A percentile compares a stretch with the other conserved stretches of the same genome.
These are phyloP conservation scores for Aegilops speltoides DNA, from an alignment of 176 grass and related monocot genomes.

Conservation along the genomic window DNA sequence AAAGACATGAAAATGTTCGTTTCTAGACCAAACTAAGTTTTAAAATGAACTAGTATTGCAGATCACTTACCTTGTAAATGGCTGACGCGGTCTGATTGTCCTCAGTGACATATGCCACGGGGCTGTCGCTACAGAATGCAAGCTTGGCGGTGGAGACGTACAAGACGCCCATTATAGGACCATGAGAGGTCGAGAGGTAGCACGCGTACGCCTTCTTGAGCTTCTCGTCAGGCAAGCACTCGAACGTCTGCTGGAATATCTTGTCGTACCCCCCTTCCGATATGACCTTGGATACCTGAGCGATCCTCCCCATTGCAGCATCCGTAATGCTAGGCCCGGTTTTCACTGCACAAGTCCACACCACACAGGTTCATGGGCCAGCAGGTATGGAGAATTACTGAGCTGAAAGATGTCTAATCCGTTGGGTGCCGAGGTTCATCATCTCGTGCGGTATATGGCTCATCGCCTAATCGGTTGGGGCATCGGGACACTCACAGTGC, in stretches of 20 bases:
- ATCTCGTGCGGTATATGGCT: not conserved
- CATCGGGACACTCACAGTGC: conserved; percentile 38
- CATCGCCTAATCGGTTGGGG: too few species aligned
- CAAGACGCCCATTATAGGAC: conserved; percentile 47
- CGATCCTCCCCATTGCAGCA: conserved; percentile 48
- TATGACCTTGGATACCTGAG: conserved; percentile 53
- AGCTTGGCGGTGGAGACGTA: conserved; percentile 42
- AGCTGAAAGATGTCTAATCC: too few species aligned
- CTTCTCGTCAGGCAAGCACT: conserved; percentile 48
- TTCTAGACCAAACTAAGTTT: too few species aligned
- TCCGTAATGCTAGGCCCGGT: conserved; percentile 47
- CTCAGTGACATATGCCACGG: conserved; percentile 41
- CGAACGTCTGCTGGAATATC: conserved; percentile 50
- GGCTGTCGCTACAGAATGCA: conserved; percentile 57
- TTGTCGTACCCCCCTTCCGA: conserved; percentile 61
- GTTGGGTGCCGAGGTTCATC: not conserved
- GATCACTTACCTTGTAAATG: conserved; percentile 37
- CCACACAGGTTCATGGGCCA: not conserved
- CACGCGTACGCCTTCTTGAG: conserved; percentile 47
- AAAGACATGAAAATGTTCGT: not conserved
- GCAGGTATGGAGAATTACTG: not conserved
- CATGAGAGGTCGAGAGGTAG: conserved; percentile 49
- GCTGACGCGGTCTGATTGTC: conserved; percentile 36
- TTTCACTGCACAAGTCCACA: conserved; percentile 38
- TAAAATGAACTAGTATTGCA: too few species aligned